Evolutionary conservation across 768 basidiomycete genomes (phyloP).

Genomic region (Trametes punicea): DNA sequence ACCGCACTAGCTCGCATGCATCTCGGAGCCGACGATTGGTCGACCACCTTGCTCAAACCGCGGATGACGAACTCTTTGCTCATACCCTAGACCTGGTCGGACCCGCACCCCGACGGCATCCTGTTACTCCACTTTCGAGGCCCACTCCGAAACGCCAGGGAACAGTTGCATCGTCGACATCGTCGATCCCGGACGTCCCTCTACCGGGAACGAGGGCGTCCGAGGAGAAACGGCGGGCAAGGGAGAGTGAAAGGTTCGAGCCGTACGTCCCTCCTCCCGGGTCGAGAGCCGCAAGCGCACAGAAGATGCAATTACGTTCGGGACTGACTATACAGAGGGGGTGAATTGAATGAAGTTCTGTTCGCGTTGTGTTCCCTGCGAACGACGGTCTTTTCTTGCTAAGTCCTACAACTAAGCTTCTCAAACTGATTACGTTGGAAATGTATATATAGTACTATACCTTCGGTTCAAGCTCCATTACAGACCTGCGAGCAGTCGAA

Average conservation of each 20-base stretch:
- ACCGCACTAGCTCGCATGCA: neutral
- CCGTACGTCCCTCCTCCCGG: constrained; percentile 16
- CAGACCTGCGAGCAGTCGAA: no score
- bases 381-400: no score
- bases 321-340: no score
- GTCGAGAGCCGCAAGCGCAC: constrained; percentile 13
- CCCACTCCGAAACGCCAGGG: neutral
- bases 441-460: no score
- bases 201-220: constrained; percentile 19
- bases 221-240: constrained; percentile 12
- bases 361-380: no score
- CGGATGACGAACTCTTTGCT: constrained; percentile 1
- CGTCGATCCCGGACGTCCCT: constrained; percentile 16
- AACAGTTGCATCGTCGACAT: constrained; percentile 3
- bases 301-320: constrained; percentile 1
- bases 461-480: no score
- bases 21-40: neutral
- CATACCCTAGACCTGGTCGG: neutral
- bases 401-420: no score
- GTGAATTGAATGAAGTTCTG: no score
- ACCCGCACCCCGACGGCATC: neutral
- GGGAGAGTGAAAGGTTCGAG: neutral
- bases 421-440: no score
- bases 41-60: neutral
- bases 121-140: neutral